These are phyloP conservation scores for Syzygium grande DNA, from an alignment of 345 rosid genomes.

Conservation along the genomic window DNA sequence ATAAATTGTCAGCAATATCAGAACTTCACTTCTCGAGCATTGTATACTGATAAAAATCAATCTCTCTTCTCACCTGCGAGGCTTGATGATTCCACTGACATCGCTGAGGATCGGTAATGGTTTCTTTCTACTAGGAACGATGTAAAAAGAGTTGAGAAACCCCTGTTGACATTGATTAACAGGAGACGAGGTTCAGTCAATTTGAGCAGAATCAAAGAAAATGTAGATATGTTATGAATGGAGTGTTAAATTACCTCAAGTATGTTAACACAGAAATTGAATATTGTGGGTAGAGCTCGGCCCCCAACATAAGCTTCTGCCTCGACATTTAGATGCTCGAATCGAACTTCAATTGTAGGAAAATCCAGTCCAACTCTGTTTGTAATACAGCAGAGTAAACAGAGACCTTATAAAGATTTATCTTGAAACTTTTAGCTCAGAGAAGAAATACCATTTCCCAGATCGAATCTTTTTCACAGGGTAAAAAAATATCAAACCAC, in stretches of 20 bases:
- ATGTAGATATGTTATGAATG: not conserved
- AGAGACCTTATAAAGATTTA: not conserved
- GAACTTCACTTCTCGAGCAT: not conserved
- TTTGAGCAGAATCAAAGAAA: not conserved
- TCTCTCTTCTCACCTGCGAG: conserved; percentile 18
- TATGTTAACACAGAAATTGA: conserved; percentile 39
- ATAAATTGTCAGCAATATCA: not conserved
- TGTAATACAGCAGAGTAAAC: not conserved
- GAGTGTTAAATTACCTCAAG: conserved; percentile 26
- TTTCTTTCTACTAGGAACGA: conserved; percentile 45
- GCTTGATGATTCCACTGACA: conserved; percentile 53
- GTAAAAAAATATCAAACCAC: not conserved
- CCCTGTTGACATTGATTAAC: conserved; percentile 18
- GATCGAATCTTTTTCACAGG: not conserved
- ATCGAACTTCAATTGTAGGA: conserved; percentile 85
- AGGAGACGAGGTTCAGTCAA: not conserved
- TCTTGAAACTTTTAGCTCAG: not conserved
- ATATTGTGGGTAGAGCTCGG: conserved; percentile 53
- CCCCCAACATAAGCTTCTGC: conserved; percentile 58
- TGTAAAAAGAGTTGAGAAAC: conserved; percentile 26
- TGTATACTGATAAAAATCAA: not conserved
- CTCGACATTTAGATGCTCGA: conserved; percentile 57
- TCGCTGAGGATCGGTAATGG: conserved; percentile 32
- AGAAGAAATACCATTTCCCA: not conserved
- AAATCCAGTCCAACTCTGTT: conserved; percentile 77